phyloP scores from a whole-genome alignment of 108 stramenopile genomes.

The Nitzschia sp. region DNA sequence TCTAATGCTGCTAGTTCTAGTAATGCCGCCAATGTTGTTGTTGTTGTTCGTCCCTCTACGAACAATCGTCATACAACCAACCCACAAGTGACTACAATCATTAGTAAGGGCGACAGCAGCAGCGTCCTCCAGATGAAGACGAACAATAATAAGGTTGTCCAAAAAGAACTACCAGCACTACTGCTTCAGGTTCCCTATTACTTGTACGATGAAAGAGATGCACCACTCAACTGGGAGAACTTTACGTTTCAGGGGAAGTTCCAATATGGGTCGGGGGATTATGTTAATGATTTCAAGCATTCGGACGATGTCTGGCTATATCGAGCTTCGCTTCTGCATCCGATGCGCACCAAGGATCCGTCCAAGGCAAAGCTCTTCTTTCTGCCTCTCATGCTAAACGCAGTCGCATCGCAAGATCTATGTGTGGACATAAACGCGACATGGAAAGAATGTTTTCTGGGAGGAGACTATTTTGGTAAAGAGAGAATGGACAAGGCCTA shows the following conservation, averaged over 20 bases:
- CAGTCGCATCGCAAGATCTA: neutral
- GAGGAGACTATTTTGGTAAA: too few relatives aligned
- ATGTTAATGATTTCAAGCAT: constrained; percentile 11
- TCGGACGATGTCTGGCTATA: constrained; percentile 24
- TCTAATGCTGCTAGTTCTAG: too few relatives aligned
- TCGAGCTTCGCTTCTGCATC: constrained; percentile 5
- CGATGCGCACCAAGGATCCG: constrained; percentile 31
- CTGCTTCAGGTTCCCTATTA: constrained; percentile 13
- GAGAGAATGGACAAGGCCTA: too few relatives aligned
- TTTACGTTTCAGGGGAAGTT: neutral
- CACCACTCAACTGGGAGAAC: neutral
- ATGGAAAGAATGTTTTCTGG: too few relatives aligned
- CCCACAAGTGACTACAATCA: too few relatives aligned
- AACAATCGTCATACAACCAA: too few relatives aligned
- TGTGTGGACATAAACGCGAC: neutral
- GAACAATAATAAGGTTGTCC: too few relatives aligned
- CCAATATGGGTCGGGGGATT: neutral
- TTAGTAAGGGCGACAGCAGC: too few relatives aligned
- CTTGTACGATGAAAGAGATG: constrained; percentile 8
- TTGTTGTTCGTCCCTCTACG: too few relatives aligned
- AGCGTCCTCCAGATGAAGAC: too few relatives aligned
- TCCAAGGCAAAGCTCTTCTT: constrained; percentile 27
- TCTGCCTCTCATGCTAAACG: constrained; percentile 16
- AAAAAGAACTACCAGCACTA: too few relatives aligned
- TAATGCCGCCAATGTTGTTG: too few relatives aligned